phyloP scores from a whole-genome alignment of 345 rosid genomes.

The Gossypioides kirkii region DNA sequence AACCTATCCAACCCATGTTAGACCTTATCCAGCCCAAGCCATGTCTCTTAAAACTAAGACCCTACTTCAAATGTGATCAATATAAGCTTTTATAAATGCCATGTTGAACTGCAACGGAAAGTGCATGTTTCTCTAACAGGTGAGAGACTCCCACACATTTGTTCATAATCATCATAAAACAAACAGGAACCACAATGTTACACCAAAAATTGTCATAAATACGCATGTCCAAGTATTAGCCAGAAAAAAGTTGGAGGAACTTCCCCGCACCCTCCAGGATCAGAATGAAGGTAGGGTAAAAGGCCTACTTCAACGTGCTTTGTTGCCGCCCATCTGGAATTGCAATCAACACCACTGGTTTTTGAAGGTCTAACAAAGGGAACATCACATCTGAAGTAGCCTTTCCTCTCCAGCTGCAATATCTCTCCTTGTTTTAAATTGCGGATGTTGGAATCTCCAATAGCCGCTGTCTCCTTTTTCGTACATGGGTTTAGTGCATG shows the following conservation, averaged over 20 bases:
- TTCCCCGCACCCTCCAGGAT: background rate
- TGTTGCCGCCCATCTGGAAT: constrained; percentile 81
- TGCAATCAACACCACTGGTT: constrained; percentile 66
- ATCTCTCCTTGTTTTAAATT: constrained; percentile 48
- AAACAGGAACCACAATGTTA: background rate
- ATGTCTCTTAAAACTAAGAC: no score
- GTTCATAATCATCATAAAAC: background rate
- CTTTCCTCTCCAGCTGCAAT: constrained; percentile 51
- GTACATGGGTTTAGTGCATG: constrained; percentile 61
- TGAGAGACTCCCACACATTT: background rate
- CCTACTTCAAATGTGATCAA: no score
- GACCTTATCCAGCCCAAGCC: no score
- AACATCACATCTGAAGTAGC: constrained; percentile 82
- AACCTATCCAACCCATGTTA: no score
- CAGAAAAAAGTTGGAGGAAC: background rate
- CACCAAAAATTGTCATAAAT: background rate
- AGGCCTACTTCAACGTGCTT: constrained; percentile 22
- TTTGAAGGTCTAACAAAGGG: constrained; percentile 64
- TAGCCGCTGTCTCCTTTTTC: constrained; percentile 55
- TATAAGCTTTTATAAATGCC: no score
- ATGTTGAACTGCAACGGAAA: no score
- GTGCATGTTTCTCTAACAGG: no score
- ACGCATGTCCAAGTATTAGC: background rate
- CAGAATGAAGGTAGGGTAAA: background rate
- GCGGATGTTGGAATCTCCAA: constrained; percentile 90